Base-by-base conservation (phyloP, 2,329 filamentous ascomycete species). In the Didymella sp. region DNA sequence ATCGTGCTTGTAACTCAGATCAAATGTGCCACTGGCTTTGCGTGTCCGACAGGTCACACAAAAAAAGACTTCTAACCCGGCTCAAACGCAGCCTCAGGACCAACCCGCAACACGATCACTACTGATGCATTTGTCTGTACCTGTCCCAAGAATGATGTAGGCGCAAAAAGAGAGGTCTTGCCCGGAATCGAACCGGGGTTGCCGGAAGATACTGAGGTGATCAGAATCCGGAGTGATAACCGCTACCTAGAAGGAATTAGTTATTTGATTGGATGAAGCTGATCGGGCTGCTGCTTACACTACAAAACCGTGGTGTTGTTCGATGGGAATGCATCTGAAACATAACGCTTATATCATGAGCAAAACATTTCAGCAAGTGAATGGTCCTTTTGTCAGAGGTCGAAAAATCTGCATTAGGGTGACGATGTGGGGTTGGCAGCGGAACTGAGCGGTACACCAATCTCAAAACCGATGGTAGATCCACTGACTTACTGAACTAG, bases 151-250 rank as follows among this genome's bases (percentile, higher is more conserved):
- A 5, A 27, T 27, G 9, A 24, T 4, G 11, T 2, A 45, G 17
- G 17, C 11, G 40, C 33, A 45, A 45, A 58, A 58, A 51, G 9
- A n/a, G 17, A 59, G 56, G 56, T 59, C 56, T 51, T 54, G 47
- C 56, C 56, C 56, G 56, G 56, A 59, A 59, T 59, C 56, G 56
- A 59, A 59, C 56, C 56, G 56, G 56, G 56, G 56, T 58, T 54
- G 50, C 50, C 56, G 50, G 56, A 58, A 58, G 27, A 46, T 30
- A 46, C 46, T 54, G 50, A 55, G n/a, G 21, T 51, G 51, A 59
- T 59, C 56, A 59, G 56, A 59, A 59, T 59, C 56, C 51, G 56
- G 46, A 59, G 56, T 59, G 56, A 54, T 59, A 59, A 59, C 56
- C 56, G 51, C 56, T 59, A 55, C 52, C 45, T 55, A 17, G 21